Base-by-base conservation (phyloP, 176 grass and related monocot species). In the Carex myosuroides region DNA sequence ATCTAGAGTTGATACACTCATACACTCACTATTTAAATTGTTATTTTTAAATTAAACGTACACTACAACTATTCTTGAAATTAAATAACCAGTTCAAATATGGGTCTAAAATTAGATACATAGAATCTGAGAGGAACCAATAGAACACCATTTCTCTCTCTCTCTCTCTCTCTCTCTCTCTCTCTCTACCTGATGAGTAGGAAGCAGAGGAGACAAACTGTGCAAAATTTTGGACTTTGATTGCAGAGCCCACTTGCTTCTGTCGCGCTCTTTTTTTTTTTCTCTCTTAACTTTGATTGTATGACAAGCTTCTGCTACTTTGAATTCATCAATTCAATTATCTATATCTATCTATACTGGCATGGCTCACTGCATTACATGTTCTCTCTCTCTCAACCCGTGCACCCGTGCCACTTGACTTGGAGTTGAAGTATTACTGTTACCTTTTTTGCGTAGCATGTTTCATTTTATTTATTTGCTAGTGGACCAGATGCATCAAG, bases 271-370 rank as follows among this genome's bases (percentile, higher is more conserved):
- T 41, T 24, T 52, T 50, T 52, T 50, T 24, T 81, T 39, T 58
- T 58, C 18, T 50, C 20, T 14, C 22, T 50, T 82, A 75, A 67
- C 60, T 82, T 82, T 82, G 80, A 82, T 82, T 82, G 80, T 26
- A 52, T 64, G 62, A 82, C 80, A 82, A 61, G 62, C 80, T 82
- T 82, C 80, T 14, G 39, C 11, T 48, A 65, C 60, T 61, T 75
- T 54, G 71, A 66, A 64, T 82, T 61, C 13, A 24, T 82, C 80
- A 46, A 42, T 63, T 60, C 59, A 16, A 37, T 46, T 50, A 60
- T 82, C 41, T 41, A 33, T 33, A 33, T 33, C 32, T 41, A 41
- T 41, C 79, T 66, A 60, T 66, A 75, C 70, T 73, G 70, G 20
- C 70, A 74, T 24, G n/a, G 20, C 11, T 81, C 59, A 24, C 8